Evolutionary conservation across 768 basidiomycete genomes (phyloP).

Genomic region (Mycena rosella): DNA sequence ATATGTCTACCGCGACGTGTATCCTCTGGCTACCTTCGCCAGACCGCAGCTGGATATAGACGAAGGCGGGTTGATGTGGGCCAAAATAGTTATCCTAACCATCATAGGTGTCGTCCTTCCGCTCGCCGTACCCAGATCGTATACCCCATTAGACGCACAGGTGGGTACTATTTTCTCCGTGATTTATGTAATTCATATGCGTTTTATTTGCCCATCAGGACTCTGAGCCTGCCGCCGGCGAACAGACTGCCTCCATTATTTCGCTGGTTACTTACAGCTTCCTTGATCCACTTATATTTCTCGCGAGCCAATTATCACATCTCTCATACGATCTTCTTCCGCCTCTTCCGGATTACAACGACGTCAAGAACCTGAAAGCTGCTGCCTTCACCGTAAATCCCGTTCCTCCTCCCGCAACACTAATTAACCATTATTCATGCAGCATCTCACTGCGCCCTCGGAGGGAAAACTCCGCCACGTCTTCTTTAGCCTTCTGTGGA

Average conservation of each 20-base stretch:
- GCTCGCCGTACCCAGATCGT: background rate
- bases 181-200: background rate
- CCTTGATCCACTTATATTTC: constrained; percentile 18
- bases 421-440: background rate
- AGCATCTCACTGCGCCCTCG: constrained; percentile 50
- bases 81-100: background rate
- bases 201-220: background rate
- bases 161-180: background rate
- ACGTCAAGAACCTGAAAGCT: constrained; percentile 14
- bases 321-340: constrained; percentile 22
- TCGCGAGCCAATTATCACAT: constrained; percentile 21
- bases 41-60: constrained; percentile 7
- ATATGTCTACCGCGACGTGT: constrained; percentile 30
- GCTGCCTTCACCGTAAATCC: constrained; percentile 8
- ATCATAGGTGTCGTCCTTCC: constrained; percentile 12
- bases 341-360: constrained; percentile 29
- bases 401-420: background rate
- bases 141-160: background rate
- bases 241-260: constrained; percentile 23
- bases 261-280: constrained; percentile 27
- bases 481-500: constrained; percentile 60
- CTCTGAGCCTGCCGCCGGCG: background rate
- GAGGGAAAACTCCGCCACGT: constrained; percentile 58
- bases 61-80: constrained; percentile 25
- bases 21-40: constrained; percentile 26